Conservation (phyloP, 257 asterid species). For the Jacaranda copaia region DNA sequence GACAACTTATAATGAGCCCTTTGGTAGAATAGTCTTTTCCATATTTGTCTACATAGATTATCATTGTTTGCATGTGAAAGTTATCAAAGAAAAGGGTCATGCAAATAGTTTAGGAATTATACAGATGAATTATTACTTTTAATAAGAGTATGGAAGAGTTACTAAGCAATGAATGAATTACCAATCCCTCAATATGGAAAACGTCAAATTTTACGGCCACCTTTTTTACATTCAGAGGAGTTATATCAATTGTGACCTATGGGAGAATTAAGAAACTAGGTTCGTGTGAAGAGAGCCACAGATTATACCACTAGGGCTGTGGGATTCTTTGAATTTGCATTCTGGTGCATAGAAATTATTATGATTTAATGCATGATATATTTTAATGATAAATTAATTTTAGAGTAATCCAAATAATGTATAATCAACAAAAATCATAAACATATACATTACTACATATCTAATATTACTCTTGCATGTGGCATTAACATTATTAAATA, state of each 20-base stretch:
- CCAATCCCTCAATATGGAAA: conserved; percentile 75
- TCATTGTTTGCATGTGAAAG: not conserved
- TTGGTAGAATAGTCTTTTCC: too few species aligned
- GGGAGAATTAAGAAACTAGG: not conserved
- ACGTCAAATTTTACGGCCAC: conserved; percentile 74
- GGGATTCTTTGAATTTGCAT: too few species aligned
- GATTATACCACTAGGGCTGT: too few species aligned
- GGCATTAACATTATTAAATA: too few species aligned
- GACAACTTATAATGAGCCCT: not conserved
- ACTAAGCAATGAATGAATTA: conserved; percentile 29
- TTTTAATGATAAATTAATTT: too few species aligned
- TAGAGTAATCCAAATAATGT: too few species aligned
- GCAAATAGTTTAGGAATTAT: not conserved
- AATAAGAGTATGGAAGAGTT: conserved; percentile 1
- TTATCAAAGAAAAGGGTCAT: not conserved
- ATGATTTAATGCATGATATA: too few species aligned
- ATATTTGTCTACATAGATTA: not conserved
- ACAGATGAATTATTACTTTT: not conserved
- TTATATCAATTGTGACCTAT: conserved; percentile 77
- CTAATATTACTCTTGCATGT: too few species aligned
- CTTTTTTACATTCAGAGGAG: conserved; percentile 64
- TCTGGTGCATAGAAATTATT: too few species aligned
- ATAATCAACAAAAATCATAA: too few species aligned
- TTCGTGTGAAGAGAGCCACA: not conserved
- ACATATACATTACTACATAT: too few species aligned